Evolutionary conservation across 495 filamentous ascomycete species (phyloP).

Genomic region (Aspergillus cavernicola): DNA sequence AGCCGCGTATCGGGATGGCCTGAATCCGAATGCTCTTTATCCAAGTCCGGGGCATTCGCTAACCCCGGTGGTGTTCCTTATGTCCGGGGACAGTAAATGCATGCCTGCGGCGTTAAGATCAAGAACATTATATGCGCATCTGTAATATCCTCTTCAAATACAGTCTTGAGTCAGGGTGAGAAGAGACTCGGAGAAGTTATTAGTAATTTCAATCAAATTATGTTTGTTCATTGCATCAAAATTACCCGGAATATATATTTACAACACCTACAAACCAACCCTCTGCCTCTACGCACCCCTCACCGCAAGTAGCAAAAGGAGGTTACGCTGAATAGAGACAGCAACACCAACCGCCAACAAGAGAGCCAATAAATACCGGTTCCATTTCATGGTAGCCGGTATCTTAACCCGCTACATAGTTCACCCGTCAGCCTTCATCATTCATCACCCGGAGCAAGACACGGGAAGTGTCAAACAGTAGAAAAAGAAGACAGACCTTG

Average conservation of each 20-base stretch:
- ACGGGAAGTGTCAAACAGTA: too few relatives aligned
- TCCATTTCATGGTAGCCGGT: not conserved
- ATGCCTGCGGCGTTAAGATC: not conserved
- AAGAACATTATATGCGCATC: too few relatives aligned
- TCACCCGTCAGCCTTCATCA: too few relatives aligned
- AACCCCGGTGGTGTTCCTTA: not conserved
- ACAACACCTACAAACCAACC: not conserved
- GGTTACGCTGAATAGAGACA: not conserved
- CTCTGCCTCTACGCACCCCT: not conserved
- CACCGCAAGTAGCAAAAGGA: not conserved
- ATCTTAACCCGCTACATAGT: not conserved
- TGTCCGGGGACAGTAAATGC: not conserved
- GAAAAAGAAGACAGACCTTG: conserved; percentile 13
- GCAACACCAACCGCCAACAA: not conserved
- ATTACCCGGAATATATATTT: not conserved
- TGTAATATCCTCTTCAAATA: too few relatives aligned
- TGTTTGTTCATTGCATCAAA: too few relatives aligned
- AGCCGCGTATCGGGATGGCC: too few relatives aligned
- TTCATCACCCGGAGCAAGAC: too few relatives aligned
- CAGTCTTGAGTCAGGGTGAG: too few relatives aligned
- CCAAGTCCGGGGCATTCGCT: not conserved
- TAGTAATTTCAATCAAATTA: too few relatives aligned
- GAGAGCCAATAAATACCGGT: not conserved
- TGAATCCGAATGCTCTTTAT: too few relatives aligned
- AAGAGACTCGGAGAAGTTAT: too few relatives aligned